Percentiles rank a stretch among this genome's conserved stretches.
Evolutionary conservation across 176 grass and related monocot species (phyloP).

Genomic region (Hyparrhenia diplandra): DNA sequence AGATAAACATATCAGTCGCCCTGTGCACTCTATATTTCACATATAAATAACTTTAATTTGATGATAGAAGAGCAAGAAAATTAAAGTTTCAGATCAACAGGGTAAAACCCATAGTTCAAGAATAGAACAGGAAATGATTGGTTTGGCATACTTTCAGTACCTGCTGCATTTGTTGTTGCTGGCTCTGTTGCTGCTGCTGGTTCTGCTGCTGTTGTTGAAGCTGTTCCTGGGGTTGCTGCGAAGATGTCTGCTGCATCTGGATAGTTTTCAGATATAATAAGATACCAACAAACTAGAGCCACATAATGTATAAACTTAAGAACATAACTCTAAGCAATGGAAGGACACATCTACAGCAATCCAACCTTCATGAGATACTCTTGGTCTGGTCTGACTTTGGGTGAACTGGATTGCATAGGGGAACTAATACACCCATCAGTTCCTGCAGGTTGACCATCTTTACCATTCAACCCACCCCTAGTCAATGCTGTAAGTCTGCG

Average conservation of each 20-base stretch:
- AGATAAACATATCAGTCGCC: neutral
- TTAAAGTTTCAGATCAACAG: neutral
- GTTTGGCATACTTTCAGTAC: slow-evolving; percentile 22
- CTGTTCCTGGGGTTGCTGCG: slow-evolving; percentile 69
- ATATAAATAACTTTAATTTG: neutral
- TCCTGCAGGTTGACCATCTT: slow-evolving; percentile 74
- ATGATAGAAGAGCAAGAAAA: neutral
- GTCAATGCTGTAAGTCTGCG: slow-evolving; percentile 57
- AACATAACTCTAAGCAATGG: too few species aligned
- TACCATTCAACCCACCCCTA: slow-evolving; percentile 64
- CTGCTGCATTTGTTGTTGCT: slow-evolving; percentile 83
- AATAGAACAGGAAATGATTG: slow-evolving; percentile 1
- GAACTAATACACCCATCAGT: slow-evolving; percentile 83
- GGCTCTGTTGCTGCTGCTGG: slow-evolving; percentile 49
- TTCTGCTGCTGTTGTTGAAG: slow-evolving; percentile 75
- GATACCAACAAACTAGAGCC: slow-evolving; percentile 15
- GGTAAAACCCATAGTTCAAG: neutral
- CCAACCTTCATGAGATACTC: slow-evolving; percentile 81
- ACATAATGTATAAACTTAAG: slow-evolving; percentile 17
- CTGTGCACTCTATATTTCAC: neutral
- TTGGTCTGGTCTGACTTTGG: slow-evolving; percentile 72
- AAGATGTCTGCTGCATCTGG: slow-evolving; percentile 86
- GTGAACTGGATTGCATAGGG: slow-evolving; percentile 78
- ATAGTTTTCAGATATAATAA: slow-evolving; percentile 44
- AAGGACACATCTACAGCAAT: slow-evolving; percentile 29